Evolutionary conservation across 352 stramenopile genomes (phyloP), one percentile per base, ranked within the genome.

Genomic region (Phytophthora pinifolia): DNA sequence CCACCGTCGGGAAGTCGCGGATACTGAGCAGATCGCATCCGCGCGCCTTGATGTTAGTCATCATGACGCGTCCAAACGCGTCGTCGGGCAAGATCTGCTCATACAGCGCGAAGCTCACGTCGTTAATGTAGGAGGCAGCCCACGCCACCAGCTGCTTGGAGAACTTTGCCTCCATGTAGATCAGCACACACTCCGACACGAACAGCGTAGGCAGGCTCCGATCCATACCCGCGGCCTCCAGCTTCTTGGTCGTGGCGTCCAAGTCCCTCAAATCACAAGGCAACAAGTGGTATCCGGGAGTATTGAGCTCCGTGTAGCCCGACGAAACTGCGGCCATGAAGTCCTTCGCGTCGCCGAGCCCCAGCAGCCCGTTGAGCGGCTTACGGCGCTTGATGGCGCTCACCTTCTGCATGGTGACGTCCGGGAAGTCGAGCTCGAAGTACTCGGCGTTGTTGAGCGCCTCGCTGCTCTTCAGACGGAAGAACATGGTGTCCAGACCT

Each of bases 71-170:
- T 9, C 90, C 90, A 35, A 97, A 97, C 2, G 87, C 83, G 48
- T 97, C 89, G 52, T 94, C 72, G 0, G 89, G 89, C 3, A 93
- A 76, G 32, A 97, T 97, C 60, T 97, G 89, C 67, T 97, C 90
- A 49, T 97, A 97, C 22, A 94, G 34, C 9, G 87, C 69, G 59
- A 96, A 93, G 54, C 72, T 85, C 31, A 81, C 83, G 46, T 94
- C 76, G 6, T 63, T 46, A 58, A 97, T 96, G 45, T 74, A 82
- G 8, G 56, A 63, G 9, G 58, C 57, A 0, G 86, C 76, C 86
- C 84, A 96, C 2, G 60, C 43, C 22, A 97, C 67, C 12, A 96
- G 69, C 32, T 79, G 72, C 18, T 72, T 72, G 12, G 88, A 96
- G 54, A 79, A 83, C 44, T 82, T 74, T 13, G 89, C 78, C 22